Conservation (phyloP, 2,329 filamentous ascomycete species). For the Aspergillus luchuensis region DNA sequence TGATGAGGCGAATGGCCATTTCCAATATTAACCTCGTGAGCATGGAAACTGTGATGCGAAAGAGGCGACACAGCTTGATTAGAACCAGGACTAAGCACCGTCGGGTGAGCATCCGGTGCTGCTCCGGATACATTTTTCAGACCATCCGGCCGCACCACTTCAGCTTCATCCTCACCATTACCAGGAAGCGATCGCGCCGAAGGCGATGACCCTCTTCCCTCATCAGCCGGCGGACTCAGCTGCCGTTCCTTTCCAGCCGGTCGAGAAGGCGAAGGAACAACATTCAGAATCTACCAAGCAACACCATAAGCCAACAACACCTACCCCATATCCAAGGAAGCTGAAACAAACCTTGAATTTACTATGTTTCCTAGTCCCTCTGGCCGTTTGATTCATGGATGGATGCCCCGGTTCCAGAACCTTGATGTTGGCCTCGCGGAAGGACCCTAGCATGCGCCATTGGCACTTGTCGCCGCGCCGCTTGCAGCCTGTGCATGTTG, state of each 20-base stretch:
- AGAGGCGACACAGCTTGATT: background rate
- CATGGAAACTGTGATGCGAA: background rate
- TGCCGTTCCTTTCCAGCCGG: background rate
- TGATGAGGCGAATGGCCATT: background rate
- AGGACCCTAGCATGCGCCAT: constrained; percentile 35
- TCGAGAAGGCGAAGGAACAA: constrained; percentile 13
- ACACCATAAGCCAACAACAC: background rate
- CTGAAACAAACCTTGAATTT: constrained; percentile 25
- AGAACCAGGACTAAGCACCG: background rate
- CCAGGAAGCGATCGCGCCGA: background rate
- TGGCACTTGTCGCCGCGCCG: constrained; percentile 33
- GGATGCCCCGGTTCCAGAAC: constrained; percentile 32
- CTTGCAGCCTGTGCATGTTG: constrained; percentile 34
- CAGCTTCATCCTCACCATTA: background rate
- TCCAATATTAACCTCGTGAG: background rate
- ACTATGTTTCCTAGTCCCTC: constrained; percentile 22
- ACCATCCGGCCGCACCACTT: background rate
- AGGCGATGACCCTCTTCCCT: background rate
- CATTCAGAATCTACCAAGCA: constrained; percentile 25
- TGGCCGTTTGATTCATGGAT: constrained; percentile 31
- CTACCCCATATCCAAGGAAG: no score
- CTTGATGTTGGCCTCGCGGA: constrained; percentile 35
- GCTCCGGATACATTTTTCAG: background rate
- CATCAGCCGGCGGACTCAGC: background rate
- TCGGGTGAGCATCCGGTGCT: background rate